Base-by-base conservation (phyloP, 352 stramenopile genomes). In the Phytophthora ohioensis region DNA sequence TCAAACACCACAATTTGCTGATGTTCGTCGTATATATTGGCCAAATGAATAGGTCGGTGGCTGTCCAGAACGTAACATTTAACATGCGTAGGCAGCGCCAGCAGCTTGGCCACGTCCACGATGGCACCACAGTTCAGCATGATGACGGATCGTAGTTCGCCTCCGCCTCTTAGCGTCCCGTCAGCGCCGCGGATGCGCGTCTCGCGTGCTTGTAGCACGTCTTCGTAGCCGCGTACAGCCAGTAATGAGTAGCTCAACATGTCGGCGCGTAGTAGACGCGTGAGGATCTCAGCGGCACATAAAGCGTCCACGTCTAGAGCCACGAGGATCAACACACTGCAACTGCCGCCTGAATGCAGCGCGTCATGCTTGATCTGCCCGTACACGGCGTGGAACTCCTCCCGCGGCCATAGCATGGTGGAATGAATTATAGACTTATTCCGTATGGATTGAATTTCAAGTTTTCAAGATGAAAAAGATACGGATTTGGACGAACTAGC, bases 61-160 rank as follows among this genome's bases (percentile, higher is more conserved):
- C 87, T 97, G 82, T 99, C 97, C 49, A 99, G 85, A 7, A 99
- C 91, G 81, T 99, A 99, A 41, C 94, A 93, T 48, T 88, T 93
- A 9, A 94, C 75, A 38, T 80, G 58, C 11, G 69, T 55, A 21
- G 86, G 81, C 21, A 94, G 73, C 57, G 81, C 74, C 61, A 98
- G 82, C 34, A 98, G 72, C 73, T 88, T 81, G 21, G 87, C 81
- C 6, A 99, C 79, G 75, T 99, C 97, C 31, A 95, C 82, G 57
- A 97, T 97, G 15, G 94, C 96, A 41, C 97, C 97, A 61, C 97
- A 98, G 69, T 99, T 98, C 58, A 99, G 80, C 75, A 99, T 80
- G 5, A 99, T 80, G 34, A 99, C 79, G 3, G 91, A 97, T 3
- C 92, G 82, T 27, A 99, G 73, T 27, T 98, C 90, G 12, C 67